Evolutionary conservation across 345 rosid species (phyloP), one percentile per base, ranked within the genome.

Genomic region (Hibiscus trionum): DNA sequence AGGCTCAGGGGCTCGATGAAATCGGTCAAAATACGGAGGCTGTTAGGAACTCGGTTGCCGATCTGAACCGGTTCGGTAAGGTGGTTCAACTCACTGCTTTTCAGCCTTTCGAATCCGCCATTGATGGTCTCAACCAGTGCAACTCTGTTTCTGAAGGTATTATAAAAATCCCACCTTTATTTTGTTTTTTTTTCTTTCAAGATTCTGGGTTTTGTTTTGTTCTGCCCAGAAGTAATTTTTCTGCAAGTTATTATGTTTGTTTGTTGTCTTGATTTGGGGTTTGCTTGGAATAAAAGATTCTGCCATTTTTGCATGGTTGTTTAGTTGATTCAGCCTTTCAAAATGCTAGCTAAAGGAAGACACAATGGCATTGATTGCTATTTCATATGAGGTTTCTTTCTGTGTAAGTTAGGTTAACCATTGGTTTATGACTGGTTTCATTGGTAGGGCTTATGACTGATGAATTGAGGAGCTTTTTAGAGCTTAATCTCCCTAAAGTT

Each of bases 401-500:
- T 10, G 15, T 31, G 55, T 7, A 3, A 26, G 44, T 8, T 29
- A 12, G 17, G 37, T 29, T 44, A 46, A 11, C 61, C 37, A 2
- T 70, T 61, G 57, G 59, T 7, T 42, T 61, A 26, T 67, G 21
- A 46, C 37, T 8, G 27, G 39, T 47, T 11, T 70, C 57, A 27
- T 24, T 61, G 24, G 63, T 35, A 86, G 87, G 89, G 27, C 71
- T 88, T 11, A 89, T 94, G 98, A 91, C 88, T 8, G 91, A 94
- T 68, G 97, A 91, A 72, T 77, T 94, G 80, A 86, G 95, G 82
- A 88, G 78, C 71, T 94, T 94, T 72, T 82, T 92, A 81, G 97
- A 92, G 80, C 59, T 94, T 67, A 94, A 89, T 83, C 92, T 94
- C 4, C 97, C 96, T 3, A 91, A 89, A 80, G 96, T 91, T 39